Evolutionary conservation across 2,329 filamentous ascomycete species (phyloP).

Genomic region (Pseudogymnoascus sp.): DNA sequence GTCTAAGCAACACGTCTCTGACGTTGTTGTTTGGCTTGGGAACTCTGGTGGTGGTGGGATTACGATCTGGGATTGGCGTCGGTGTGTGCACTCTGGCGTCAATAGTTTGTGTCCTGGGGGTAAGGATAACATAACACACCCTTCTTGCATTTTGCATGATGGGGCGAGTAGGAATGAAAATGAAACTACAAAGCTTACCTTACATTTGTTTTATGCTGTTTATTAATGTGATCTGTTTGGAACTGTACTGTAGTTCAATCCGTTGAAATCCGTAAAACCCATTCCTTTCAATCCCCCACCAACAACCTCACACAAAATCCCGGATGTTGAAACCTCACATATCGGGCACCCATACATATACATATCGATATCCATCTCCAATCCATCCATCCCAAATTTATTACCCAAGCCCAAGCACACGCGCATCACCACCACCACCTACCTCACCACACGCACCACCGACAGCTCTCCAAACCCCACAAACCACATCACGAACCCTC

Average conservation of each 20-base stretch:
- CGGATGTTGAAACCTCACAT: background rate
- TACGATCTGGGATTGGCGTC: background rate
- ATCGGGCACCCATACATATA: background rate
- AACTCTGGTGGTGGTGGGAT: background rate
- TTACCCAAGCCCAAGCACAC: background rate
- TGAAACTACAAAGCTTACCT: background rate
- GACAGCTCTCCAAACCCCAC: background rate
- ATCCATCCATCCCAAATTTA: background rate
- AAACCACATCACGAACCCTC: background rate
- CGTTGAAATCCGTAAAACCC: background rate
- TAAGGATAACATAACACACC: background rate
- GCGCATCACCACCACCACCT: background rate
- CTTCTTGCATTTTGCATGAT: background rate
- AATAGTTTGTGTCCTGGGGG: background rate
- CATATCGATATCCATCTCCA: background rate
- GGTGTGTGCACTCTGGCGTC: background rate
- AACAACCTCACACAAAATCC: background rate
- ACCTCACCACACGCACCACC: background rate
- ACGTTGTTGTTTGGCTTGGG: background rate
- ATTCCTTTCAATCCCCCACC: background rate
- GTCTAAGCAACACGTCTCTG: slow-evolving; percentile 56
- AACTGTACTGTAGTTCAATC: background rate
- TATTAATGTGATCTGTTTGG: background rate
- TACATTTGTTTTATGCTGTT: background rate
- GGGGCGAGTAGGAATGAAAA: background rate